Evolutionary conservation across 768 basidiomycete species (phyloP), one percentile per base, ranked within the genome.

Genomic region (Mycena epipterygia): DNA sequence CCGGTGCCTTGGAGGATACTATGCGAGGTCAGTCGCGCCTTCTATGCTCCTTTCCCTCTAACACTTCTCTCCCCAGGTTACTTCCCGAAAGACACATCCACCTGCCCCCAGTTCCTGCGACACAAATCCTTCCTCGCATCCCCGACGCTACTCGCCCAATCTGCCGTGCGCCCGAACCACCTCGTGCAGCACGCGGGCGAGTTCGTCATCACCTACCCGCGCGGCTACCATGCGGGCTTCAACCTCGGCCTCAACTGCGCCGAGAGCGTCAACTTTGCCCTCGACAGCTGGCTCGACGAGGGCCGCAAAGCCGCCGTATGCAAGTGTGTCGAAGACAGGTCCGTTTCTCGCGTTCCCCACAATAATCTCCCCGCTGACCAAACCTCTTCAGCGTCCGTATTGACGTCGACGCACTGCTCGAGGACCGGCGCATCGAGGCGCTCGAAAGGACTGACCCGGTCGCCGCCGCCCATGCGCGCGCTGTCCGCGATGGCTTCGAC

Each of bases 111-210:
- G 78, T 99, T 98, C 81, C 86, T 99, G 64, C 91, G 98, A 3
- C 98, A 99, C 83, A 99, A 99, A 79, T 94, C 95, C 0, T 99
- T 95, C 81, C 89, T 97, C 42, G 96, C 93, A 3, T 98, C 96
- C 1, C 98, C 98, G 0, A 91, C 88, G 9, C 83, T 91, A 5
- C 88, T 99, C 0, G 89, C 94, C 0, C 90, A 94, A 74, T 89
- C 91, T 0, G 90, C 94, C 3, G 95, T 93, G 72, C 81, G 85
- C 63, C 97, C 94, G 56, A 99, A 97, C 77, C 89, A 88, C 64
- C 88, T 97, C 30, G 96, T 97, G 0, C 98, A 99, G 76, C 91
- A 96, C 52, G 90, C 93, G 49, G 94, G 95, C 23, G 58, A 60
- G 79, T 98, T 98, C 71, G 94, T 99, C 44, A 93, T 99, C 74